Conservation (phyloP, 176 grass and related monocot species). For the Miscanthus lutarioriparius region DNA sequence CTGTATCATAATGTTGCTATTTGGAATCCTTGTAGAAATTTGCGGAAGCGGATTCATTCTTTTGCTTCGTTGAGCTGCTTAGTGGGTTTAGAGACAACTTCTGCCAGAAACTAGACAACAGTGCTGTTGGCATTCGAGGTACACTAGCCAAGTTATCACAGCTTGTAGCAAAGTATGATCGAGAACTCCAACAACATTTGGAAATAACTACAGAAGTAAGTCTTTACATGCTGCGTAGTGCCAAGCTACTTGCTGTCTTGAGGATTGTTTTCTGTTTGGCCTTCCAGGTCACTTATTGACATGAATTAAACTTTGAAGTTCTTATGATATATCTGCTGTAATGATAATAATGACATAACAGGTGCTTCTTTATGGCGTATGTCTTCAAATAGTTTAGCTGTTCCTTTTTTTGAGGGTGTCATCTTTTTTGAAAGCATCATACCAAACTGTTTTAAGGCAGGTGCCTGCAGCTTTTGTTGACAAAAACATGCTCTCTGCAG, state of each 20-base stretch:
- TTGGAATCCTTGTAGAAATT: slow-evolving; percentile 41
- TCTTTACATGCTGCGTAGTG: neutral
- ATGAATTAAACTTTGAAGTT: neutral
- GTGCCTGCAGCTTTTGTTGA: neutral
- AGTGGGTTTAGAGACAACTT: slow-evolving; percentile 90
- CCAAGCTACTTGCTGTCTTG: neutral
- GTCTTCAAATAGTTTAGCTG: neutral
- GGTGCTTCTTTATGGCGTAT: neutral
- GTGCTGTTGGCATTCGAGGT: slow-evolving; percentile 72
- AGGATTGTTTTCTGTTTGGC: neutral
- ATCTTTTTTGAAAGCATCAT: neutral
- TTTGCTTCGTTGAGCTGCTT: slow-evolving; percentile 79
- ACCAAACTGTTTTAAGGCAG: neutral
- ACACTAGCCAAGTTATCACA: slow-evolving; percentile 69
- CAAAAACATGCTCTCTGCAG: slow-evolving; percentile 47
- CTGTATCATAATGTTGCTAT: neutral
- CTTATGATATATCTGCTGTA: neutral
- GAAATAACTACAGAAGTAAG: slow-evolving; percentile 85
- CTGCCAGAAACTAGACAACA: slow-evolving; percentile 92
- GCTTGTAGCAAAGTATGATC: slow-evolving; percentile 70
- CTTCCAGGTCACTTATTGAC: neutral
- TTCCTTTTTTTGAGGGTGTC: neutral
- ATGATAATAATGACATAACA: neutral
- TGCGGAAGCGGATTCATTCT: slow-evolving; percentile 93
- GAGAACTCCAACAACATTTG: slow-evolving; percentile 72